phyloP scores from a whole-genome alignment of 2,329 filamentous ascomycete genomes.

The Diplodia mutila region DNA sequence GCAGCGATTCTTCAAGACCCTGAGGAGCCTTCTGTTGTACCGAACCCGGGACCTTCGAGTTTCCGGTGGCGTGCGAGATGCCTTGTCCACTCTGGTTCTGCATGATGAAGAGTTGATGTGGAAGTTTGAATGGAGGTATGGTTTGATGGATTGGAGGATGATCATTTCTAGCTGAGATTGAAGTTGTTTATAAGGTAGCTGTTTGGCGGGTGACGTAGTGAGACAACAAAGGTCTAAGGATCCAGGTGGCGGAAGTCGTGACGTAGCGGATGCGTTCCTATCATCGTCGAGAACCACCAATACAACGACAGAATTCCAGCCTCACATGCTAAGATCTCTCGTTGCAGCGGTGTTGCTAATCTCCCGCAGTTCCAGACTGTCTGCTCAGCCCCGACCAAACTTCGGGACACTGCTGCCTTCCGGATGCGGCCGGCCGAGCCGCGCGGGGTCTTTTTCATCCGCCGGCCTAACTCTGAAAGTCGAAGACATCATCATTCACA shows the following conservation, averaged over 20 bases:
- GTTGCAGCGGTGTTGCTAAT: not conserved
- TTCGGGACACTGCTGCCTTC: not conserved
- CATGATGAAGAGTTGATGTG: not conserved
- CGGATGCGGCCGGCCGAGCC: not conserved
- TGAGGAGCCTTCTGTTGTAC: slow-evolving; percentile 46
- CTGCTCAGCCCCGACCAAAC: not conserved
- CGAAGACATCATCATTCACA: not conserved
- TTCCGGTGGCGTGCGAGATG: slow-evolving; percentile 46
- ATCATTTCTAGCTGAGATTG: not conserved
- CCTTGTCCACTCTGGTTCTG: slow-evolving; percentile 46
- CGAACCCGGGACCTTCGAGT: slow-evolving; percentile 45
- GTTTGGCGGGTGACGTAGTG: not conserved
- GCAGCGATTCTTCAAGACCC: slow-evolving; percentile 45
- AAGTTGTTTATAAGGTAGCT: not conserved
- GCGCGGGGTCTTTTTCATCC: not conserved
- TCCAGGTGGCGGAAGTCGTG: not conserved
- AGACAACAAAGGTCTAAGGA: not conserved
- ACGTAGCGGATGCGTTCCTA: not conserved
- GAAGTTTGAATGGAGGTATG: not conserved
- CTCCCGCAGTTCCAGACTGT: not conserved
- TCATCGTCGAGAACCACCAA: not conserved
- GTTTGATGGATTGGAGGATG: not conserved
- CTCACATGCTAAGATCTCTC: not conserved
- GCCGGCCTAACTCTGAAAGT: not conserved
- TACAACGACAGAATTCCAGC: not conserved